phyloP scores from a whole-genome alignment of 768 basidiomycete genomes.

The Calocybe cyanea region DNA sequence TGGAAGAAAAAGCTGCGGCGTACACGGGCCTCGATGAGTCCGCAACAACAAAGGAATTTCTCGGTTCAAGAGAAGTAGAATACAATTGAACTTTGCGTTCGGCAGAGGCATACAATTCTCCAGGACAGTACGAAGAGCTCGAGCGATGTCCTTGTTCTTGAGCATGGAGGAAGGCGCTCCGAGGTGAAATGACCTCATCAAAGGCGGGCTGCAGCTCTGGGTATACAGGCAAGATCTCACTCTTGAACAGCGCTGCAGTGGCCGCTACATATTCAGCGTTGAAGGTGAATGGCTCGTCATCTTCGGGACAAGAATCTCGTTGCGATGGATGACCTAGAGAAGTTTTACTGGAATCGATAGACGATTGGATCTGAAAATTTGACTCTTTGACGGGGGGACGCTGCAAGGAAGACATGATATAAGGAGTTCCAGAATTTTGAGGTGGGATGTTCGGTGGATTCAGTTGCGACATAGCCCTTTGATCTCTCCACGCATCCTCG shows the following conservation, averaged over 20 bases:
- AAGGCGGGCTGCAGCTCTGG: conserved; percentile 23
- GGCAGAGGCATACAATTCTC: conserved; percentile 12
- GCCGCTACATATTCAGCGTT: conserved; percentile 31
- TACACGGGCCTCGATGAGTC: conserved; percentile 15
- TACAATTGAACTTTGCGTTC: conserved; percentile 12
- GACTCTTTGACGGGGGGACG: background rate
- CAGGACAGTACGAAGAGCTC: conserved; percentile 15
- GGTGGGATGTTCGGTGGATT: background rate
- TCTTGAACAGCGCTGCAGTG: conserved; percentile 28
- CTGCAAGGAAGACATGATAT: background rate
- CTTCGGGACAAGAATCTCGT: conserved; percentile 18
- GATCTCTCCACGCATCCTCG: conserved; percentile 5
- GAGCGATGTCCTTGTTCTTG: conserved; percentile 15
- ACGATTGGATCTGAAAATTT: background rate
- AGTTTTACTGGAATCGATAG: conserved; percentile 1
- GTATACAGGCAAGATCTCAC: conserved; percentile 31
- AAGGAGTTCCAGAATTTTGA: background rate
- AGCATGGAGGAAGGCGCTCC: conserved; percentile 14
- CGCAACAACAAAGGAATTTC: conserved; percentile 4
- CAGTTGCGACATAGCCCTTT: background rate
- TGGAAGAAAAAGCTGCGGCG: conserved; percentile 22
- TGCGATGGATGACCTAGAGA: conserved; percentile 13
- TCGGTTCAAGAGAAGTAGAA: conserved; percentile 8
- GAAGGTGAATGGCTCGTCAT: conserved; percentile 35
- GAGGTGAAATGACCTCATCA: conserved; percentile 12